These are phyloP conservation scores for Heliamphora exappendiculata DNA, from an alignment of 148 eudicot genomes.

Conservation along the genomic window DNA sequence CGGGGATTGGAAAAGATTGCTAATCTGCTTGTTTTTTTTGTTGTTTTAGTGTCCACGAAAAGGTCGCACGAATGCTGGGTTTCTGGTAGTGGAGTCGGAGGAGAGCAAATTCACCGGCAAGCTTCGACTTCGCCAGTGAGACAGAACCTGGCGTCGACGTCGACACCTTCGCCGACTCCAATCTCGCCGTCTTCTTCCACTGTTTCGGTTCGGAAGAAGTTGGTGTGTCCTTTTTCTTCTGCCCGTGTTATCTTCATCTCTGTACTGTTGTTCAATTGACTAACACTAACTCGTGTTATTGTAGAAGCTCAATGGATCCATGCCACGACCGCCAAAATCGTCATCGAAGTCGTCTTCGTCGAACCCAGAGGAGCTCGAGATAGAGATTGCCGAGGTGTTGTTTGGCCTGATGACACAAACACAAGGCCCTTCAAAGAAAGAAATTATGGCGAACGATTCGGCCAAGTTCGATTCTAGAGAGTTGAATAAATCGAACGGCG, in stretches of 20 bases:
- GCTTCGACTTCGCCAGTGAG: neutral
- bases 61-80: conserved; percentile 69
- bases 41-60: conserved; percentile 60
- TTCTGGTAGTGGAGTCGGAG: conserved; percentile 4
- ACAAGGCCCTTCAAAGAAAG: conserved; percentile 56
- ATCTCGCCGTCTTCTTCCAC: conserved; percentile 76
- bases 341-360: conserved; percentile 49
- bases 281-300: conserved; percentile 9
- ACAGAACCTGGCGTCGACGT: neutral
- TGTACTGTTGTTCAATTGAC: neutral
- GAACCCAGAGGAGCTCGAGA: conserved; percentile 84
- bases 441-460: conserved; percentile 29
- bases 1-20: neutral
- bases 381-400: conserved; percentile 88
- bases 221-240: conserved; percentile 35
- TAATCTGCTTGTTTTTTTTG: neutral
- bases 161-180: conserved; percentile 34
- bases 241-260: neutral
- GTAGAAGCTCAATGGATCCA: conserved; percentile 64
- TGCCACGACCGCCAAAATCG: conserved; percentile 65
- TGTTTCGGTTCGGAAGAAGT: conserved; percentile 58
- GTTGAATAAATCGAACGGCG: conserved; percentile 32
- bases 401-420: conserved; percentile 83
- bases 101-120: neutral
- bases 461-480: conserved; percentile 37